Evolutionary conservation across 2,329 filamentous ascomycete genomes (phyloP).

Genomic region (Decorospora gaudefroyi): DNA sequence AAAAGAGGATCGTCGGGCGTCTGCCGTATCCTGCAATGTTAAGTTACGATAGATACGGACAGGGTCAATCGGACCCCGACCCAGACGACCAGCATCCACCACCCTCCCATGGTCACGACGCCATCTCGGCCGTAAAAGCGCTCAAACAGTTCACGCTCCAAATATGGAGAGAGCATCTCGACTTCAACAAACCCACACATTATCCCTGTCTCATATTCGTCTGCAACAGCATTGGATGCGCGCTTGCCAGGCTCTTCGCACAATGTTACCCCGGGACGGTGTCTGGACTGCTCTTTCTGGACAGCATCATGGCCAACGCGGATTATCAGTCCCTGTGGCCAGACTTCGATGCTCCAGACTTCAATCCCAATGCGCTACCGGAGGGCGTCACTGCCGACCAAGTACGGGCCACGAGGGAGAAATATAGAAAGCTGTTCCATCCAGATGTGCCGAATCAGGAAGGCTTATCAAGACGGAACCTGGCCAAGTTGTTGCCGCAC

Average conservation of each 20-base stretch:
- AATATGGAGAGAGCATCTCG: conserved; percentile 44
- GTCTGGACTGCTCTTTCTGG: conserved; percentile 57
- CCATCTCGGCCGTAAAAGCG: conserved; percentile 51
- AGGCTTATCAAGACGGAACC: conserved; percentile 54
- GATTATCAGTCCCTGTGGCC: conserved; percentile 62
- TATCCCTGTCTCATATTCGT: conserved; percentile 52
- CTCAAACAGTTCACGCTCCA: conserved; percentile 53
- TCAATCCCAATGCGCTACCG: conserved; percentile 52
- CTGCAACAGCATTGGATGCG: conserved; percentile 59
- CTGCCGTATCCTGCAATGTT: conserved; percentile 52
- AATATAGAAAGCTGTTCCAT: conserved; percentile 53
- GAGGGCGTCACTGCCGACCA: conserved; percentile 44
- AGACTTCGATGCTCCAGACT: conserved; percentile 56
- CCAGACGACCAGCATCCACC: conserved; percentile 41
- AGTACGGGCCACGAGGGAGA: conserved; percentile 44
- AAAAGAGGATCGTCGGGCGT: conserved; percentile 29
- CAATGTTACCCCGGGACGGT: conserved; percentile 54
- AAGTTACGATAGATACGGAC: conserved; percentile 63
- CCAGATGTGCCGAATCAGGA: conserved; percentile 57
- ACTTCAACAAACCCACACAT: conserved; percentile 40
- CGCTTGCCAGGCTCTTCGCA: conserved; percentile 58
- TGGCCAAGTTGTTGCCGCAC: conserved; percentile 52
- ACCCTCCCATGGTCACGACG: conserved; percentile 55
- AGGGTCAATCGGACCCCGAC: conserved; percentile 58
- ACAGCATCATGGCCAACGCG: conserved; percentile 62